Evolutionary conservation across 441 rosid genomes (phyloP), one percentile per base, ranked within the genome.

Genomic region (Populus trichocarpa): DNA sequence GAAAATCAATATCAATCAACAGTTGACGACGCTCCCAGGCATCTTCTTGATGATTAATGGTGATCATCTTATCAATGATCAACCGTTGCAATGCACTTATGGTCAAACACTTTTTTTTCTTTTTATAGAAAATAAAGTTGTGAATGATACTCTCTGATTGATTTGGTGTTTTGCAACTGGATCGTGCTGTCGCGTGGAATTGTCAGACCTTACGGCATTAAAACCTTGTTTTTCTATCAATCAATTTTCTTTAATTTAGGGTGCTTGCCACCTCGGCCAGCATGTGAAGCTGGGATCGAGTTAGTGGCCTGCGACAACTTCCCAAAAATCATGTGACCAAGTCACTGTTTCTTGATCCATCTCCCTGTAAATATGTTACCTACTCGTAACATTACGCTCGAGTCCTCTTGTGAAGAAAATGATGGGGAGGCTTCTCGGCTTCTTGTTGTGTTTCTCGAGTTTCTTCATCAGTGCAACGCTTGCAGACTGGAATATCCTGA

Each of bases 401-500:
- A 73, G 23, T 28, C 8, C 23, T 13, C 18, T 23, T 38, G 7
- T 6, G 25, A 2, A n/a, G 30, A 61, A 22, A 9, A 35, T 3
- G 7, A 61, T 33, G 76, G 69, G 30, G 8, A 35, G 57, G 22
- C 10, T 73, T n/a, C 18, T 57, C 61, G n/a, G n/a, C 30, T 14
- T 42, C 57, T 61, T 23, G 14, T n/a, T 20, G 13, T 70, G 28
- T 64, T 25, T 77, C 64, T 77, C 25, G 25, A 20, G 42, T 40
- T 14, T 77, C 30, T 28, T 77, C 57, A 10, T 70, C 25, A 30
- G 61, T 38, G 16, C 26, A 12, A 57, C 74, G 23, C 10, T 50
- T 10, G 73, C 74, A 36, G 75, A 65, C 38, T 70, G 75, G 80
- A 71, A 70, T 68, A 77, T 77, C 42, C 32, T 77, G 22, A 36